phyloP scores from a whole-genome alignment of 2,329 filamentous ascomycete genomes.

The Pseudogymnoascus pannorum region DNA sequence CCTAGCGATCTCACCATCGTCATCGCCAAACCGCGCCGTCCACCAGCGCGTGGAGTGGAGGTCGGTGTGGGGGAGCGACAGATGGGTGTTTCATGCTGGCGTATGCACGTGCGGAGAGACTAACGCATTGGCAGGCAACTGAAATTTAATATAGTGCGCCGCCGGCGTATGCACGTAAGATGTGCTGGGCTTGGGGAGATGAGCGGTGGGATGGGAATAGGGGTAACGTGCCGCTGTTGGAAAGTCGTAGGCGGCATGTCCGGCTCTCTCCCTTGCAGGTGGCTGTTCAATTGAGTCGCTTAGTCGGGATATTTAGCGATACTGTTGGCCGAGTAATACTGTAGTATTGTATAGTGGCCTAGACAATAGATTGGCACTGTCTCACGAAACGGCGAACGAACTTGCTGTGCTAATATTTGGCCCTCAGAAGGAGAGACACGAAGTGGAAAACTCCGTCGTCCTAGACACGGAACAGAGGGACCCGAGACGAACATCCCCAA shows the following conservation, averaged over 20 bases:
- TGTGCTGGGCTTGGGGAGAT: neutral
- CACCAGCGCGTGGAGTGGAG: neutral
- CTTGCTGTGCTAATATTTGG: too few species aligned
- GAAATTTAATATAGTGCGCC: neutral
- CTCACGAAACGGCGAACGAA: neutral
- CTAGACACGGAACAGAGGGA: neutral
- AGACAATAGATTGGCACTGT: neutral
- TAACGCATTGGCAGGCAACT: neutral
- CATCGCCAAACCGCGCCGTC: neutral
- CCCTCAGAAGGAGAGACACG: too few species aligned
- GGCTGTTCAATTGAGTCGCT: too few species aligned
- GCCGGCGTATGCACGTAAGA: neutral
- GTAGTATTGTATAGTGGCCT: neutral
- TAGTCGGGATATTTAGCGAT: neutral
- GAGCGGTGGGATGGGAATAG: neutral
- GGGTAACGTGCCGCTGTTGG: neutral
- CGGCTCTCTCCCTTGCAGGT: neutral
- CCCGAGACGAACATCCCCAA: neutral
- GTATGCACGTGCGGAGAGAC: neutral
- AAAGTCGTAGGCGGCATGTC: neutral
- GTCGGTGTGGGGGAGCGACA: neutral
- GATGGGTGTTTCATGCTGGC: neutral
- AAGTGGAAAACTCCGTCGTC: too few species aligned
- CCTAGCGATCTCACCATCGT: neutral
- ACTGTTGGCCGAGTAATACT: neutral